phyloP scores from a whole-genome alignment of 805 yeast genomes.

The Ogataea paradorogensis region DNA sequence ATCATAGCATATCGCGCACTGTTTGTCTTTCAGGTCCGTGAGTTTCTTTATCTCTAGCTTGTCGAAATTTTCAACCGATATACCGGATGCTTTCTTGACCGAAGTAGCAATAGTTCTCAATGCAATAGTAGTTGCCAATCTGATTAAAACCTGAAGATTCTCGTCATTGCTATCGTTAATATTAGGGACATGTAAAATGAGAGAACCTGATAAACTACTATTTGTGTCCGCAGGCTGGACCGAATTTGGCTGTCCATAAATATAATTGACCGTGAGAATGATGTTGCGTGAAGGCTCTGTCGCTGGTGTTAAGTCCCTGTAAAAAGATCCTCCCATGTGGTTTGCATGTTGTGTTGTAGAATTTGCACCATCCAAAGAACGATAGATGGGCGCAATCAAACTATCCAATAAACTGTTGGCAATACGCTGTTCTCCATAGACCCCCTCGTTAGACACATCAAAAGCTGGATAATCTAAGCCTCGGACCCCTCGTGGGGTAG shows the following conservation, averaged over 20 bases:
- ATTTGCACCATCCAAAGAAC: slow-evolving; percentile 19
- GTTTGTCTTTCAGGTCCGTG: slow-evolving; percentile 31
- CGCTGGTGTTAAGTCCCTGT: slow-evolving; percentile 4
- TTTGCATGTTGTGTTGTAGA: not conserved
- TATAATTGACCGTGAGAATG: slow-evolving; percentile 40
- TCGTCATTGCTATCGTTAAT: slow-evolving; percentile 58
- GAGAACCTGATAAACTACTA: slow-evolving; percentile 47
- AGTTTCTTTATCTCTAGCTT: slow-evolving; percentile 40
- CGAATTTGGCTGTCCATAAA: slow-evolving; percentile 28
- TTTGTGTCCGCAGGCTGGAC: slow-evolving; percentile 24
- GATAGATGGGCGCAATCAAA: slow-evolving; percentile 25
- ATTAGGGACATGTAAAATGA: slow-evolving; percentile 66
- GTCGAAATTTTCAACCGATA: slow-evolving; percentile 51
- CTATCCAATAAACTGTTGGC: slow-evolving; percentile 23
- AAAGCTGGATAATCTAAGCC: slow-evolving; percentile 37
- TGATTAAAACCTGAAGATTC: slow-evolving; percentile 55
- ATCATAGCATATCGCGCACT: slow-evolving; percentile 69
- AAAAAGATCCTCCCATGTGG: slow-evolving; percentile 3
- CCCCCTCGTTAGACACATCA: slow-evolving; percentile 34
- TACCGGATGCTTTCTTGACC: slow-evolving; percentile 48
- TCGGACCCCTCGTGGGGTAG: slow-evolving; percentile 22
- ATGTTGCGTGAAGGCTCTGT: slow-evolving; percentile 35
- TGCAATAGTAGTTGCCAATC: slow-evolving; percentile 69
- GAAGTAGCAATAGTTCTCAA: slow-evolving; percentile 57
- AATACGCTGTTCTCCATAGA: slow-evolving; percentile 25